phyloP scores from a whole-genome alignment of 108 stramenopile species.

The Skeletonema marinoi region DNA sequence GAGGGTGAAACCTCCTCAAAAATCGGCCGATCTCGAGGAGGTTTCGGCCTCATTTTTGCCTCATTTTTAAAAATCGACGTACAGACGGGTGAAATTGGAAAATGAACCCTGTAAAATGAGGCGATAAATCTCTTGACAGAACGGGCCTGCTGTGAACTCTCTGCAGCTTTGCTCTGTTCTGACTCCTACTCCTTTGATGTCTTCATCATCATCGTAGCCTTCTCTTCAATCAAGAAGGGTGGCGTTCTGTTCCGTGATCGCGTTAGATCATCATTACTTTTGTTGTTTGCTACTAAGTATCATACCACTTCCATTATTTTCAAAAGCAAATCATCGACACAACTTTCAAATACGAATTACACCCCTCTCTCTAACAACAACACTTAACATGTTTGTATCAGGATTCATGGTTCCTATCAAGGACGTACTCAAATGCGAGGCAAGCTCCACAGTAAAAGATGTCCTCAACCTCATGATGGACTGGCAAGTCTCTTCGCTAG shows the following conservation, averaged over 20 bases:
- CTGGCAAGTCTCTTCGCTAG: conserved; percentile 48
- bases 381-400: conserved; percentile 43
- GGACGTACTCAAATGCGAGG: conserved; percentile 50
- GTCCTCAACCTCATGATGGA: conserved; percentile 50
- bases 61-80: no score
- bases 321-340: neutral
- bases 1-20: no score
- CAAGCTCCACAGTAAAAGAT: conserved; percentile 40
- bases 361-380: neutral
- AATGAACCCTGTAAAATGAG: no score
- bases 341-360: neutral
- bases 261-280: neutral
- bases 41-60: no score
- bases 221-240: neutral
- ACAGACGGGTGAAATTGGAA: no score
- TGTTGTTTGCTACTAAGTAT: neutral
- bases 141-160: no score
- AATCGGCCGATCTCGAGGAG: no score
- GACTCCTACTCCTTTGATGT: no score
- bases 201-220: no score
- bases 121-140: no score
- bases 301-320: neutral
- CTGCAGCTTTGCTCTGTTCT: no score
- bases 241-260: neutral
- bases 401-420: conserved; percentile 59